Evolutionary conservation across 2,329 filamentous ascomycete species (phyloP).

Genomic region (Neoarthrinium moseri): DNA sequence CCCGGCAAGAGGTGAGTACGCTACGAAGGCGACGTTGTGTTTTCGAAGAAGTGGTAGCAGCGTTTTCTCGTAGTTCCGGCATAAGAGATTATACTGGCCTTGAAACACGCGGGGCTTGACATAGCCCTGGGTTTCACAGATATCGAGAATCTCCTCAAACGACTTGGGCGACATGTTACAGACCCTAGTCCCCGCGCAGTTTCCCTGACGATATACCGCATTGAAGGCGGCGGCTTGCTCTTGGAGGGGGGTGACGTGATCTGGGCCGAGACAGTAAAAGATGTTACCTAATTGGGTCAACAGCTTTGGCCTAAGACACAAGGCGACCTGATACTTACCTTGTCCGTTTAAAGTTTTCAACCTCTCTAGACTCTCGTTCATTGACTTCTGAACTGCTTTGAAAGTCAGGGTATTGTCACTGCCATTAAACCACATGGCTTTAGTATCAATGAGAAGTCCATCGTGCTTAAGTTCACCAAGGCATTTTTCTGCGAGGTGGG

Average conservation of each 20-base stretch:
- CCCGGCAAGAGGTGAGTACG: conserved; percentile 53
- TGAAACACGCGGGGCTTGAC: conserved; percentile 44
- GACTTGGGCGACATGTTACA: conserved; percentile 40
- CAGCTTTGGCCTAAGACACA: background rate
- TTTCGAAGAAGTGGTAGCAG: conserved; percentile 43
- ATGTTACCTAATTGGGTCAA: conserved; percentile 27
- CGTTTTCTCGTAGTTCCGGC: conserved; percentile 33
- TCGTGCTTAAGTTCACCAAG: conserved; percentile 9
- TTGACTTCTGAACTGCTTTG: conserved; percentile 8
- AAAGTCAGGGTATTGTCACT: conserved; percentile 12
- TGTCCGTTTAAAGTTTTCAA: conserved; percentile 2
- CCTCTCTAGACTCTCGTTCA: background rate
- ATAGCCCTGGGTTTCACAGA: conserved; percentile 35
- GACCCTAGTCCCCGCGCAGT: conserved; percentile 40
- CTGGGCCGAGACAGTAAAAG: conserved; percentile 63
- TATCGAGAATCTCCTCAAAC: conserved; percentile 34
- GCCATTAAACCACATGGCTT: conserved; percentile 13
- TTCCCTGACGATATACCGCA: conserved; percentile 54
- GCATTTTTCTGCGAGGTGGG: conserved; percentile 9
- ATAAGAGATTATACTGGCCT: conserved; percentile 37
- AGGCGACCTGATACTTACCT: background rate
- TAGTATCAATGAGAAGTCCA: conserved; percentile 11
- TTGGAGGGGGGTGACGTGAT: conserved; percentile 49
- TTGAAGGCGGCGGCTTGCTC: conserved; percentile 62
- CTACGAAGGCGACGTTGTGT: conserved; percentile 42